Percentiles rank a stretch among this genome's conserved stretches.
phyloP scores from a whole-genome alignment of 2,329 filamentous ascomycete species.

The Endoconidiophora laricicola region DNA sequence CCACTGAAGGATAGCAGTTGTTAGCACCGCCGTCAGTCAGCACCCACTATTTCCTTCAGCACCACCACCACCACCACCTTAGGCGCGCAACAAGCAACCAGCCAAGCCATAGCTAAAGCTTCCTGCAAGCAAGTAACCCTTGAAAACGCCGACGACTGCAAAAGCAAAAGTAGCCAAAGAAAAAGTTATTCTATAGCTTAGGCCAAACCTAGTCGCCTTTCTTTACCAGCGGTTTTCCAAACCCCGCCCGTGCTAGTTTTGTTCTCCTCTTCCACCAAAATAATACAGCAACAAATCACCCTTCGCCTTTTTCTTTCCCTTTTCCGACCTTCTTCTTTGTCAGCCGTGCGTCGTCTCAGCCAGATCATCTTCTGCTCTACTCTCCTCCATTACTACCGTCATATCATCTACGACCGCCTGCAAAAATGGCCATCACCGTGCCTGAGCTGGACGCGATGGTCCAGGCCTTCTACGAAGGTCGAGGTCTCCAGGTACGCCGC shows the following conservation, averaged over 20 bases:
- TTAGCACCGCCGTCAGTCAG: not conserved
- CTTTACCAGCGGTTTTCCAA: constrained; percentile 10
- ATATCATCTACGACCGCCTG: constrained; percentile 17
- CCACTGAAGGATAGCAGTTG: not conserved
- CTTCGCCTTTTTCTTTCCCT: constrained; percentile 10
- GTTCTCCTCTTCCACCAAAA: constrained; percentile 14
- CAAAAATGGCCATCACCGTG: constrained; percentile 53
- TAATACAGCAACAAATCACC: constrained; percentile 7
- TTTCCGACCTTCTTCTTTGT: constrained; percentile 14
- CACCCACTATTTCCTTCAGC: not conserved
- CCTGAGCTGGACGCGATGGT: constrained; percentile 93
- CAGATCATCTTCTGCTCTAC: constrained; percentile 8
- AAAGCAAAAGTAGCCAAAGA: not conserved
- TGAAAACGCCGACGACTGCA: constrained; percentile 1
- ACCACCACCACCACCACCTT: not conserved
- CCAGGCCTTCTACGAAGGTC: constrained; percentile 92
- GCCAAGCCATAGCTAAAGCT: not conserved
- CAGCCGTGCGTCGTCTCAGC: constrained; percentile 7
- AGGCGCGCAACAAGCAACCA: not conserved
- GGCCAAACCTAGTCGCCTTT: not conserved
- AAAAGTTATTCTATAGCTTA: not conserved
- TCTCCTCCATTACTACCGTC: constrained; percentile 3
- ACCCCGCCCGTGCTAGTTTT: constrained; percentile 13
- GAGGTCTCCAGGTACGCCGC: constrained; percentile 67
- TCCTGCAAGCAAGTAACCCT: not conserved